A percentile compares a stretch with the other conserved stretches of the same genome.
These are phyloP conservation scores for Bacidia rubella DNA, from an alignment of 495 filamentous ascomycete species.

Conservation along the genomic window DNA sequence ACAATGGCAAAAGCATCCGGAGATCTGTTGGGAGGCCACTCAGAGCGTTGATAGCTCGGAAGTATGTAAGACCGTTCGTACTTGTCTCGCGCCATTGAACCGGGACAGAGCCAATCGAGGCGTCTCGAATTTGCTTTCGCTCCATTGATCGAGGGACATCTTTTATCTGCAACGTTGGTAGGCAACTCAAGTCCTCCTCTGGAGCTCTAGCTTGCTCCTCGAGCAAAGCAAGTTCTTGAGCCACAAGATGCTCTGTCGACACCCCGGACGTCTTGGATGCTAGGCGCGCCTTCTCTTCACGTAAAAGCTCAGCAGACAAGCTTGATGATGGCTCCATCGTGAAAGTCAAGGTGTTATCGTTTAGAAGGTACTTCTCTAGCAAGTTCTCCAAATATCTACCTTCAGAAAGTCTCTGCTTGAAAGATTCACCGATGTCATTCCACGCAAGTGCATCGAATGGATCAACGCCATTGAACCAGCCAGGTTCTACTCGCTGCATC, in stretches of 20 bases:
- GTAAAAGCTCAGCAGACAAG: slow-evolving; percentile 57
- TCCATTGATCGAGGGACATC: slow-evolving; percentile 78
- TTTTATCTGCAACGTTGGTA: slow-evolving; percentile 73
- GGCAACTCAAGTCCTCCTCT: slow-evolving; percentile 68
- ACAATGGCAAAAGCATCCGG: slow-evolving; percentile 72
- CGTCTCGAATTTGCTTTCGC: slow-evolving; percentile 52
- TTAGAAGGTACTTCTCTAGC: slow-evolving; percentile 80
- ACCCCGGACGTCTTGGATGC: slow-evolving; percentile 55
- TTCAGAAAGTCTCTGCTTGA: slow-evolving; percentile 56
- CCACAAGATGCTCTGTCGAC: slow-evolving; percentile 49
- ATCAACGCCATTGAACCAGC: slow-evolving; percentile 90
- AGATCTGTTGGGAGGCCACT: slow-evolving; percentile 74
- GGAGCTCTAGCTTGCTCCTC: slow-evolving; percentile 70
- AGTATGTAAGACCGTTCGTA: slow-evolving; percentile 93
- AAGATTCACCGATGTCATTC: slow-evolving; percentile 72
- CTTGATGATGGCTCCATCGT: slow-evolving; percentile 78
- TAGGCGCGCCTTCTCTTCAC: slow-evolving; percentile 64
- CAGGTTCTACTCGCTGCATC: slow-evolving; percentile 72
- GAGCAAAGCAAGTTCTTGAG: slow-evolving; percentile 67
- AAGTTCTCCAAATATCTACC: slow-evolving; percentile 71
- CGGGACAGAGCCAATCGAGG: slow-evolving; percentile 48
- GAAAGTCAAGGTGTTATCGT: slow-evolving; percentile 75
- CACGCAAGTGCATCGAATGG: slow-evolving; percentile 82
- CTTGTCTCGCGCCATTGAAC: slow-evolving; percentile 85
- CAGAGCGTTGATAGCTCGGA: slow-evolving; percentile 73